These are phyloP conservation scores for Fraxinus quadrangulata DNA, from an alignment of 257 asterid genomes.

Conservation along the genomic window DNA sequence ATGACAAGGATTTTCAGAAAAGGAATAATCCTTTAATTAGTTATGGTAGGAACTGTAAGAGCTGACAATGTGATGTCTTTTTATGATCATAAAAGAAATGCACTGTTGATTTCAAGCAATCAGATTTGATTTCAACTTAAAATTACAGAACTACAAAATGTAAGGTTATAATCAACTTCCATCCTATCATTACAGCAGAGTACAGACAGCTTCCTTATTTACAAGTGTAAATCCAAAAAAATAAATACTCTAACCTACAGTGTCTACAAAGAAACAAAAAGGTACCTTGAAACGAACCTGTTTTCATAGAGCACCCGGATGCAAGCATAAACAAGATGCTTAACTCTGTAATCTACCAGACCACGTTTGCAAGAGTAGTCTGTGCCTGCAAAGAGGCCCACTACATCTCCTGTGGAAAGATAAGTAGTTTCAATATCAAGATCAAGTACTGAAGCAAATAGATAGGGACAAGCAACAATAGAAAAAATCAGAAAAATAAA, in stretches of 20 bases:
- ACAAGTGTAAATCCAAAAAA: slow-evolving; percentile 11
- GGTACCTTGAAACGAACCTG: slow-evolving; percentile 52
- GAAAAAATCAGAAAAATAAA: slow-evolving; percentile 12
- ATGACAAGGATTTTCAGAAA: not conserved
- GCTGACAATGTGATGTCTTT: not conserved
- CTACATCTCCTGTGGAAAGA: slow-evolving; percentile 56
- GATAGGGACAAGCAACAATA: not conserved
- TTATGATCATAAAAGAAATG: not conserved
- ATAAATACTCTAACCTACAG: slow-evolving; percentile 12
- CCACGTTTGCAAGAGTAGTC: slow-evolving; percentile 55
- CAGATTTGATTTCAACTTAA: slow-evolving; percentile 8
- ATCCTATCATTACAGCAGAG: not conserved
- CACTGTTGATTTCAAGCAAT: slow-evolving; percentile 16
- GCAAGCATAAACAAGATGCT: slow-evolving; percentile 67
- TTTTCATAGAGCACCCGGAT: slow-evolving; percentile 68
- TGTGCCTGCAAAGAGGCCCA: slow-evolving; percentile 63
- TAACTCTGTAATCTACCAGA: slow-evolving; percentile 81
- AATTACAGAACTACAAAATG: slow-evolving; percentile 12
- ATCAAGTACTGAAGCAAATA: slow-evolving; percentile 9
- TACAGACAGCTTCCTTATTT: not conserved
- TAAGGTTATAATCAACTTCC: not conserved
- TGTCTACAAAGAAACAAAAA: slow-evolving; percentile 11
- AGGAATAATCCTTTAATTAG: not conserved
- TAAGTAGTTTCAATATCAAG: slow-evolving; percentile 19
- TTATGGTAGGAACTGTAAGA: not conserved